phyloP scores from a whole-genome alignment of 2,329 filamentous ascomycete species.

The Venturia effusa region DNA sequence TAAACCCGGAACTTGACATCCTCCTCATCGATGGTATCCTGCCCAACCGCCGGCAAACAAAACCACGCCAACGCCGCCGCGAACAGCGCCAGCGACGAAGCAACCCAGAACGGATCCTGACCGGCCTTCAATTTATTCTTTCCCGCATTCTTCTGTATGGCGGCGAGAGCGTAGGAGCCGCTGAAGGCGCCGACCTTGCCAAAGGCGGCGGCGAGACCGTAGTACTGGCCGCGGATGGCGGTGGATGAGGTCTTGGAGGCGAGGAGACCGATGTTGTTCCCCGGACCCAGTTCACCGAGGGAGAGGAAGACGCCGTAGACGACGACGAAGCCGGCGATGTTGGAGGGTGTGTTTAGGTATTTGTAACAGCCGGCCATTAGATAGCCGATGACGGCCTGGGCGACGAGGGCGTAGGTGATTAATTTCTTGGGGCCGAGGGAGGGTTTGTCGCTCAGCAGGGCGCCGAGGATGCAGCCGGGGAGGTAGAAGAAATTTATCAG shows the following conservation, averaged over 20 bases:
- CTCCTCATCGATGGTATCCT: conserved; percentile 75
- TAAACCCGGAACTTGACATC: conserved; percentile 66
- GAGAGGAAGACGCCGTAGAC: conserved; percentile 70
- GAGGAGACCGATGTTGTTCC: conserved; percentile 82
- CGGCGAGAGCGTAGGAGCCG: conserved; percentile 71
- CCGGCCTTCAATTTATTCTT: conserved; percentile 33
- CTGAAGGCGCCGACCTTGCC: conserved; percentile 78
- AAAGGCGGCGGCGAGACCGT: conserved; percentile 58
- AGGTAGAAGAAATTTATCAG: conserved; percentile 84
- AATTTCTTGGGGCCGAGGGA: conserved; percentile 68
- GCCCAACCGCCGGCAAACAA: conserved; percentile 62
- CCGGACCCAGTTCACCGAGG: conserved; percentile 72
- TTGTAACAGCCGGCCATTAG: conserved; percentile 73
- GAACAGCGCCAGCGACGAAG: conserved; percentile 64
- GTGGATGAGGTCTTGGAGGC: conserved; percentile 84
- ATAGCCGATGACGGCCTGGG: conserved; percentile 73
- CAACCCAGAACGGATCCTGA: conserved; percentile 88
- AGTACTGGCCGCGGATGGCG: conserved; percentile 68
- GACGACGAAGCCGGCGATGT: conserved; percentile 67
- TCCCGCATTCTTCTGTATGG: conserved; percentile 34
- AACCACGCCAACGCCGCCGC: conserved; percentile 57
- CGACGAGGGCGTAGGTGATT: conserved; percentile 56
- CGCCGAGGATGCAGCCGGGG: conserved; percentile 68
- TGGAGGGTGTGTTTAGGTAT: conserved; percentile 52
- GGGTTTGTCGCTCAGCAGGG: conserved; percentile 56